Base-by-base conservation (phyloP, 1,139 yeast species). In the Diutina scorzettiae region DNA sequence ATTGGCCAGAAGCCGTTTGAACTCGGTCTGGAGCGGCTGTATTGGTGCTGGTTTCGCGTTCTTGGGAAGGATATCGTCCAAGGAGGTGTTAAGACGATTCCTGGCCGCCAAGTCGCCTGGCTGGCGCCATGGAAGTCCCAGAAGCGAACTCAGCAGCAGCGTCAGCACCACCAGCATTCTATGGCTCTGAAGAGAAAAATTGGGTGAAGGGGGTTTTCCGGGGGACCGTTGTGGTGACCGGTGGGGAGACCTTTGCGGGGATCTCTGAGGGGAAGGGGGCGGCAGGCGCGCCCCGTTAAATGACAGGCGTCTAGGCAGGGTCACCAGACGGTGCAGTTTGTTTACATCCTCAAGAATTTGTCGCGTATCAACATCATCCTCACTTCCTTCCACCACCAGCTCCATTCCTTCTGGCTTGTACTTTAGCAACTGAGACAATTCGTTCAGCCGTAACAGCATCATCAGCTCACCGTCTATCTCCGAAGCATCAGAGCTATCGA, bases 331-430 rank as follows among this genome's bases (percentile, higher is more conserved):
- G n/a, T n/a, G n/a, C n/a, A n/a, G n/a, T n/a, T n/a, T n/a, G n/a
- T n/a, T n/a, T 28, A 14, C 20, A 30, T 30, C 33, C 12, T 17
- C 33, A 30, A 17, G 20, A 16, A 30, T 16, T 16, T 30, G 14
- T 12, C 7, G 20, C 11, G 33, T 16, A 30, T 30, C 18, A 14
- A 17, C 12, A 19, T 20, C 17, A n/a, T 34, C 39, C 20, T 34
- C 39, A 16, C 19, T 16, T 5, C 17, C 16, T 16, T 34, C 39
- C 9, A 34, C 17, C 17, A 34, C 39, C 39, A 34, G 39, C 28
- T 34, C 39, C 19, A 34, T 23, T 5, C 12, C 25, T 11, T 32
- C 37, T 12, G 30, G 30, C 14, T 27, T 27, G 14, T 27, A 27
- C 14, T 27, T 27, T 12, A 27, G n/a, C 11, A 27, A 9, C 12